Conservation (phyloP, 169 alveolate genomes). For the Plasmodium cynomolgi region DNA sequence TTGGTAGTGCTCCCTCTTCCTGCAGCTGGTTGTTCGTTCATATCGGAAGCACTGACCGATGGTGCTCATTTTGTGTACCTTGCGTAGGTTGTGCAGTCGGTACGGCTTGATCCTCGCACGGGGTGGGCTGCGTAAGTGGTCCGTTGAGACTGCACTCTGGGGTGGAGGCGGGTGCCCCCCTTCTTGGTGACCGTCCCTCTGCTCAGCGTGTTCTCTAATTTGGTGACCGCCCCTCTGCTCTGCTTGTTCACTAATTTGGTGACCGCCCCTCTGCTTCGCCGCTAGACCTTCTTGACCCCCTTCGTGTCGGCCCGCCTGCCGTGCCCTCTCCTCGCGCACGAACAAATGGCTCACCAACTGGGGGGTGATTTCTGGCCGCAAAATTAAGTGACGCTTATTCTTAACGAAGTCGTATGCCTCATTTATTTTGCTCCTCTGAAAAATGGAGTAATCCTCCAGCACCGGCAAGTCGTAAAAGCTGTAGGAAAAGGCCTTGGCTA, state of each 20-base stretch:
- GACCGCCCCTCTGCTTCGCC: neutral
- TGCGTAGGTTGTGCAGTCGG: slow-evolving; percentile 1
- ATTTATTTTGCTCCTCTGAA: slow-evolving; percentile 39
- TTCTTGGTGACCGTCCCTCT: neutral
- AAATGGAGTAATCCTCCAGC: slow-evolving; percentile 37
- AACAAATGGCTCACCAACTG: slow-evolving; percentile 38
- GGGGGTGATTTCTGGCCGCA: slow-evolving; percentile 72
- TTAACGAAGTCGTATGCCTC: slow-evolving; percentile 63
- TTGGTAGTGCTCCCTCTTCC: slow-evolving; percentile 84
- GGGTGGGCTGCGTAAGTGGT: too few relatives aligned
- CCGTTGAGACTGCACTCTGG: neutral
- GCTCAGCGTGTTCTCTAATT: neutral
- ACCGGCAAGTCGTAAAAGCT: slow-evolving; percentile 58
- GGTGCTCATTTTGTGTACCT: slow-evolving; percentile 46
- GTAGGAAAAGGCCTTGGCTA: slow-evolving; percentile 37
- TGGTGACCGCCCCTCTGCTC: neutral
- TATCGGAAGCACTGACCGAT: slow-evolving; percentile 76
- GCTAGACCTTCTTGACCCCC: neutral
- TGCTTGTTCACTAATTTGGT: neutral
- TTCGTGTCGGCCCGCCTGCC: neutral
- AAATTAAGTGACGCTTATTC: slow-evolving; percentile 42
- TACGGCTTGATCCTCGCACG: neutral
- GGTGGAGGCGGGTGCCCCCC: neutral
- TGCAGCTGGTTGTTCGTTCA: slow-evolving; percentile 77
- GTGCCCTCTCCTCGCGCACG: neutral